Base-by-base conservation (phyloP, 2,329 filamentous ascomycete genomes). In the Diplocarpon rosae region DNA sequence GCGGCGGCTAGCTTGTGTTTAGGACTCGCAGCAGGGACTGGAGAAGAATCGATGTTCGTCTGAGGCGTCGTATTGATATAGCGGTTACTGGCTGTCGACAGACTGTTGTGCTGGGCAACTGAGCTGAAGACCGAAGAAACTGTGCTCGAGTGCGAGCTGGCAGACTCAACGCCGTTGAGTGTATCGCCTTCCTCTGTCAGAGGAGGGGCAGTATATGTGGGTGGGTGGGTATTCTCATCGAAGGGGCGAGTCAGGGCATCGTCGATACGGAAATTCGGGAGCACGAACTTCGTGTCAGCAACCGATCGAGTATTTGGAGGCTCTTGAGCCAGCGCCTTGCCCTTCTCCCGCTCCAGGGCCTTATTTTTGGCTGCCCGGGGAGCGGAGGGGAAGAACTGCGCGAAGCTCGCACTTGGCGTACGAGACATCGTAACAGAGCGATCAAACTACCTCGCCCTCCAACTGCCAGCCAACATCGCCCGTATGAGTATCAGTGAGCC, bases 381-480 rank as follows among this genome's bases (percentile, higher is more conserved):
- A 61, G 83, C 85, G 63, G 82, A 78, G 56, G 83, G 84, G 66
- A 88, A 89, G 74, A 87, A 92, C 69, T 88, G 80, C 68, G 83
- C 84, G 73, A 88, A 89, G 69, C 81, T 80, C 70, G 83, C 81
- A 66, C 72, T 71, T 51, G 75, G 73, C 64, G 81, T 77, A 71
- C 84, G 85, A 78, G 85, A 85, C 83, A 85, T 85, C 69, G 69
- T 80, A 72, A 61, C 43, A 54, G 52, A 52, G 46, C 51, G 37
- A 63, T 53, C 50, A 48, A 55, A 60, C 57, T 62, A 61, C 54
- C 58, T 53, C 56, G 44, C 45, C 51, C 52, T 47, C 54, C 57
- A 48, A 50, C 54, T 50, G 46, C 53, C 53, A 52, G 54, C 53
- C 57, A 59, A 54, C 58, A 58, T 60, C 54, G 56, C 56, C 57